Evolutionary conservation across 2,329 filamentous ascomycete genomes (phyloP).

Genomic region (Periconia macrospinosa): DNA sequence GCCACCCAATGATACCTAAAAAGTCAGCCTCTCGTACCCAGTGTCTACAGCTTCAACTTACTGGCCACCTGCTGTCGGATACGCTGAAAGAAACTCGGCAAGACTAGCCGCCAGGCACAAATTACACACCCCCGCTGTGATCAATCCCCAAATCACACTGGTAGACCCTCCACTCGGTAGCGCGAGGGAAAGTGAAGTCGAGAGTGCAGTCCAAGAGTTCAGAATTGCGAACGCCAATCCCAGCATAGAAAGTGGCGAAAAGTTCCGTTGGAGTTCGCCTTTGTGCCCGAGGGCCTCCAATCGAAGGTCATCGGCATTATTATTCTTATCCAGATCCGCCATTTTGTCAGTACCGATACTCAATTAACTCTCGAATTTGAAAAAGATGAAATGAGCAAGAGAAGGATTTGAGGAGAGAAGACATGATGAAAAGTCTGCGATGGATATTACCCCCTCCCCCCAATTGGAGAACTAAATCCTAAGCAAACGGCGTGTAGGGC

Average conservation of each 20-base stretch:
- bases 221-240: constrained; percentile 65
- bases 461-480: neutral
- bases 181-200: constrained; percentile 60
- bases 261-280: constrained; percentile 61
- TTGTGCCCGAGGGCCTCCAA: constrained; percentile 55
- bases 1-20: constrained; percentile 70
- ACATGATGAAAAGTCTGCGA: neutral
- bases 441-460: no score
- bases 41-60: constrained; percentile 10
- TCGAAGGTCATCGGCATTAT: constrained; percentile 38
- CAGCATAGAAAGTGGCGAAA: constrained; percentile 62
- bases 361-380: neutral
- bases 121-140: constrained; percentile 64
- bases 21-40: constrained; percentile 44
- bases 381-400: neutral
- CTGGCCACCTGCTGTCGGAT: constrained; percentile 51
- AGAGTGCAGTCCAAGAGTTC: constrained; percentile 65
- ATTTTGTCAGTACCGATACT: constrained; percentile 19
- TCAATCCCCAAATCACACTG: constrained; percentile 71
- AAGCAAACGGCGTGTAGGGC: constrained; percentile 1
- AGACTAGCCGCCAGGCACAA: constrained; percentile 69
- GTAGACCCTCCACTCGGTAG: constrained; percentile 72
- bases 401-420: neutral
- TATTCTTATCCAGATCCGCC: constrained; percentile 14
- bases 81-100: constrained; percentile 71